Conservation (phyloP, 306 rosid species). For the Acacia melanoxylon region DNA sequence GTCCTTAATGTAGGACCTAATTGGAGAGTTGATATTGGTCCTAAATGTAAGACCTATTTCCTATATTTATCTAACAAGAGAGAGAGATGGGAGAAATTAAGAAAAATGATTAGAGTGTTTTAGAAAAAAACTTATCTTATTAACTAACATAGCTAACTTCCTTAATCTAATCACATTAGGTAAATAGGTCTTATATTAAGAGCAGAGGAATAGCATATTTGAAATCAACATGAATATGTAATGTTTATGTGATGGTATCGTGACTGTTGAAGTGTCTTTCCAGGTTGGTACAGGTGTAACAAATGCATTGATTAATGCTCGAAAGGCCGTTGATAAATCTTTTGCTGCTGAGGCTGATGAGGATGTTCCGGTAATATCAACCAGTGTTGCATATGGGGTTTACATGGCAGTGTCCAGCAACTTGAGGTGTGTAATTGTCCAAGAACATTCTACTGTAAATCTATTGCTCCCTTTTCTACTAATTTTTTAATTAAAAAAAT, state of each 20-base stretch:
- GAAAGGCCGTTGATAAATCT: constrained; percentile 66
- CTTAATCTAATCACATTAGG: no score
- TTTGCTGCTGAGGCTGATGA: constrained; percentile 76
- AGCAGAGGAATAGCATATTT: not conserved
- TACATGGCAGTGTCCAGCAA: constrained; percentile 89
- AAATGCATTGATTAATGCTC: constrained; percentile 69
- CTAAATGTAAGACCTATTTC: no score
- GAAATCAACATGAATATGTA: not conserved
- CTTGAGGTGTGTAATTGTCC: constrained; percentile 57
- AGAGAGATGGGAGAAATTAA: no score
- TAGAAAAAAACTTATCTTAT: no score
- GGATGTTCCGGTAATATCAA: constrained; percentile 74
- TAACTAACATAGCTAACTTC: no score
- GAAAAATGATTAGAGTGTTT: no score
- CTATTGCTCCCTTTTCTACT: not conserved
- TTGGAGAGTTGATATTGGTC: no score
- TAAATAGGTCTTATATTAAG: no score
- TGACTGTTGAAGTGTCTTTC: constrained; percentile 23
- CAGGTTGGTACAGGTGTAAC: constrained; percentile 88
- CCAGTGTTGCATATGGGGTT: constrained; percentile 82
- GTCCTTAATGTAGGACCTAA: no score
- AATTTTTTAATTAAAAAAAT: not conserved
- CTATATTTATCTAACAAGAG: no score
- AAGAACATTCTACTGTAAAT: not conserved
- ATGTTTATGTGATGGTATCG: not conserved